Conservation (phyloP, 1,139 yeast genomes). For the Chernovozyma sophiae-reginae region DNA sequence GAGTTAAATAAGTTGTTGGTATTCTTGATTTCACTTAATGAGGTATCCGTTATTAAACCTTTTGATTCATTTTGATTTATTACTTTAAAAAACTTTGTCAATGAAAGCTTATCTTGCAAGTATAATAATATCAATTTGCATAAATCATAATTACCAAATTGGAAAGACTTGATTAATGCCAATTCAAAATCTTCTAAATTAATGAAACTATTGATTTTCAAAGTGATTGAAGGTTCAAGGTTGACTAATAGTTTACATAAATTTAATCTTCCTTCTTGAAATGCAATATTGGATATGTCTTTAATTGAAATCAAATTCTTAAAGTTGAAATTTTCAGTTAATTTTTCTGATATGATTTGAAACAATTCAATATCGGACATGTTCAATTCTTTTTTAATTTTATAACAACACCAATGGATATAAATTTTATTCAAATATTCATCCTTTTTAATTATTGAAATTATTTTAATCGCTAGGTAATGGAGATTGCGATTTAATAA, state of each 20-base stretch:
- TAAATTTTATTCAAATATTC: constrained; percentile 55
- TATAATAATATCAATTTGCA: constrained; percentile 56
- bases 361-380: constrained; percentile 58
- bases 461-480: constrained; percentile 59
- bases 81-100: constrained; percentile 38
- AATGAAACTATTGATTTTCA: constrained; percentile 61
- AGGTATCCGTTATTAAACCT: constrained; percentile 15
- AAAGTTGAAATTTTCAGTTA: constrained; percentile 17
- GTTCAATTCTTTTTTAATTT: constrained; percentile 53
- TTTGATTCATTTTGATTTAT: constrained; percentile 38
- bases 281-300: constrained; percentile 65
- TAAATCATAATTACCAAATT: constrained; percentile 63
- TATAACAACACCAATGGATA: constrained; percentile 78
- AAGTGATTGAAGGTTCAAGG: constrained; percentile 62
- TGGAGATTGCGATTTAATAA: constrained; percentile 61
- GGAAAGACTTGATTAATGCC: constrained; percentile 68
- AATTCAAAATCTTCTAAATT: constrained; percentile 69
- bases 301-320: constrained; percentile 51
- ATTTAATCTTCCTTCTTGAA: constrained; percentile 74
- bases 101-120: constrained; percentile 38
- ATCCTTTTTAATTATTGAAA: constrained; percentile 44
- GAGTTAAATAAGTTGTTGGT: constrained; percentile 8
- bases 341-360: constrained; percentile 42
- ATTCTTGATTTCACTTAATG: constrained; percentile 10
- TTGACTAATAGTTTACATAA: constrained; percentile 64